These are phyloP conservation scores for Crithidia fasciculata DNA, from an alignment of 208 protist species.

Conservation along the genomic window DNA sequence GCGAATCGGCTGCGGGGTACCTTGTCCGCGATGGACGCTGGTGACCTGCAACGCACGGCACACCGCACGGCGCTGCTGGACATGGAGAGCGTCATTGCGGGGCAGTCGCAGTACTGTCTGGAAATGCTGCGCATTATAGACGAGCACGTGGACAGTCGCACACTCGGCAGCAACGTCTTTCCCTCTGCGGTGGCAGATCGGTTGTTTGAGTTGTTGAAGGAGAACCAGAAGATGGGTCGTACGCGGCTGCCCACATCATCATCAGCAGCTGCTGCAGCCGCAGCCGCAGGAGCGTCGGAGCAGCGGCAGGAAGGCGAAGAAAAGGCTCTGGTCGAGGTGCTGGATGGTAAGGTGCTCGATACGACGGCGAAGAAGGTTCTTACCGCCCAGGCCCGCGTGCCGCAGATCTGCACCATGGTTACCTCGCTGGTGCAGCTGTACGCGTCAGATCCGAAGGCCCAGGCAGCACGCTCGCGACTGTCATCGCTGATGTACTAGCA, in stretches of 20 bases:
- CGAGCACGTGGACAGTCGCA: slow-evolving; percentile 57
- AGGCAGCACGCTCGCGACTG: slow-evolving; percentile 65
- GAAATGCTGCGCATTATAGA: slow-evolving; percentile 52
- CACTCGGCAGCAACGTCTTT: slow-evolving; percentile 37
- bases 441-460: slow-evolving; percentile 60
- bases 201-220: slow-evolving; percentile 50
- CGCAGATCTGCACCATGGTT: slow-evolving; percentile 64
- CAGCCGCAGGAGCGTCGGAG: background rate
- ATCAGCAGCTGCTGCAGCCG: slow-evolving; percentile 6
- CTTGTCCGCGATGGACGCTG: slow-evolving; percentile 28
- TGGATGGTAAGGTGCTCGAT: slow-evolving; percentile 27
- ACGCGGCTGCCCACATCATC: slow-evolving; percentile 8
- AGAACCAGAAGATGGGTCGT: slow-evolving; percentile 29
- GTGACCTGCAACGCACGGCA: slow-evolving; percentile 4
- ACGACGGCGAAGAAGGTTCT: slow-evolving; percentile 33
- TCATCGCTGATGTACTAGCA: slow-evolving; percentile 76
- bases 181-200: slow-evolving; percentile 45
- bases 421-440: slow-evolving; percentile 74
- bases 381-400: slow-evolving; percentile 43
- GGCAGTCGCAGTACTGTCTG: slow-evolving; percentile 35
- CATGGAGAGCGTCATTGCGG: slow-evolving; percentile 38
- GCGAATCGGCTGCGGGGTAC: slow-evolving; percentile 31
- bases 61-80: slow-evolving; percentile 30
- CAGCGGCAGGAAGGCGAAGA: background rate
- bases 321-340: slow-evolving; percentile 4